phyloP scores from a whole-genome alignment of 345 rosid species.

The Salix viminalis region DNA sequence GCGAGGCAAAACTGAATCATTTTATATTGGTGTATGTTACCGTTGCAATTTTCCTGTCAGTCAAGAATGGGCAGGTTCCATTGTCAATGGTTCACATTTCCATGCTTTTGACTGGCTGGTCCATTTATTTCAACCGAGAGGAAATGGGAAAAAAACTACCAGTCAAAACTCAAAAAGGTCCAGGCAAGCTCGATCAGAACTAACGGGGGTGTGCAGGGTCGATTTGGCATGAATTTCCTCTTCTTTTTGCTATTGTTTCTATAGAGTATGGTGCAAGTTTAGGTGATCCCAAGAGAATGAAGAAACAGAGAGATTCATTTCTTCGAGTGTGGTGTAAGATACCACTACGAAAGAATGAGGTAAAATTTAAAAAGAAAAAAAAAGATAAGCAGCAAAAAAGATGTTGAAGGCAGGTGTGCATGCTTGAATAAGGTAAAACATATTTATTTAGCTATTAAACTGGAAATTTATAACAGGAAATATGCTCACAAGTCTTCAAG shows the following conservation, averaged over 20 bases:
- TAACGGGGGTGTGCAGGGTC: neutral
- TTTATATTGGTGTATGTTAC: neutral
- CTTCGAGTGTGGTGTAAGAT: neutral
- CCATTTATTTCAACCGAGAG: neutral
- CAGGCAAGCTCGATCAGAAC: neutral
- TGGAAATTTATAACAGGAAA: no score
- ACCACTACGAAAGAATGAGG: neutral
- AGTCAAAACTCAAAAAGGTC: constrained; percentile 14
- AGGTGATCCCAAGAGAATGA: neutral
- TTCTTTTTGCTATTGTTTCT: neutral
- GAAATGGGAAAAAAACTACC: constrained; percentile 4
- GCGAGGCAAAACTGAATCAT: neutral
- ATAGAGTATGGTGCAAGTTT: neutral
- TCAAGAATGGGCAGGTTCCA: neutral
- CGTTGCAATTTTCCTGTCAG: neutral
- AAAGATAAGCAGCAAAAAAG: neutral
- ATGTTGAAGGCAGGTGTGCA: no score
- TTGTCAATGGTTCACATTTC: neutral
- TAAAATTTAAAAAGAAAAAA: neutral
- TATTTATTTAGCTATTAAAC: no score
- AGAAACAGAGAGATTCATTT: constrained; percentile 2
- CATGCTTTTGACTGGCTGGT: constrained; percentile 33
- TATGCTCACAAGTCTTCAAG: constrained; percentile 45
- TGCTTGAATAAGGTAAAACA: no score
- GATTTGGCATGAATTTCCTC: neutral